phyloP scores from a whole-genome alignment of 495 filamentous ascomycete genomes.

The Cercophora samala region DNA sequence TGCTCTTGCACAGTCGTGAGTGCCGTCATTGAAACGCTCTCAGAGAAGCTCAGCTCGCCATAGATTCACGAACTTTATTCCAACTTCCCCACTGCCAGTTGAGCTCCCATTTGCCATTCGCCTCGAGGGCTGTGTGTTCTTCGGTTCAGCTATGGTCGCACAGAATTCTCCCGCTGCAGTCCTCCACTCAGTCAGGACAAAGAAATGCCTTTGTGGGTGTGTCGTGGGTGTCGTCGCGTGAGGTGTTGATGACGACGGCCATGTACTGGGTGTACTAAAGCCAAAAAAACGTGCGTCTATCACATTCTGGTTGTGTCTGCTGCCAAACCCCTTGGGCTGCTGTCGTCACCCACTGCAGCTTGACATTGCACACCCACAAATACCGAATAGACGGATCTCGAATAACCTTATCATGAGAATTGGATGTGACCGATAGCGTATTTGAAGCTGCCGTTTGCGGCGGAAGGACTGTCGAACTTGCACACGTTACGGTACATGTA shows the following conservation, averaged over 20 bases:
- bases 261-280: background rate
- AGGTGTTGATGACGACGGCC: background rate
- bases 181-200: no score
- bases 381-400: background rate
- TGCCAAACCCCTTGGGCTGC: background rate
- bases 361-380: constrained; percentile 29
- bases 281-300: background rate
- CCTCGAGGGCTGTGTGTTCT: no score
- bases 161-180: no score
- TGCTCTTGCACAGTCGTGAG: no score
- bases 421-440: no score
- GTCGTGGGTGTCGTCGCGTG: background rate
- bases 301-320: constrained; percentile 3
- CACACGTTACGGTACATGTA: constrained; percentile 37
- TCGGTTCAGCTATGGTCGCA: no score
- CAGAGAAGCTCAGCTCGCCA: no score
- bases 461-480: constrained; percentile 29
- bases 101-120: no score
- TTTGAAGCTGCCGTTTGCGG: constrained; percentile 37
- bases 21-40: no score
- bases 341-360: constrained; percentile 14
- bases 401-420: background rate
- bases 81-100: no score
- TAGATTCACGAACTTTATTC: no score
- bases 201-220: background rate